Percentiles rank a stretch among this genome's conserved stretches.
Conservation (phyloP, 306 rosid genomes). For the Cicer pinnatifidum region DNA sequence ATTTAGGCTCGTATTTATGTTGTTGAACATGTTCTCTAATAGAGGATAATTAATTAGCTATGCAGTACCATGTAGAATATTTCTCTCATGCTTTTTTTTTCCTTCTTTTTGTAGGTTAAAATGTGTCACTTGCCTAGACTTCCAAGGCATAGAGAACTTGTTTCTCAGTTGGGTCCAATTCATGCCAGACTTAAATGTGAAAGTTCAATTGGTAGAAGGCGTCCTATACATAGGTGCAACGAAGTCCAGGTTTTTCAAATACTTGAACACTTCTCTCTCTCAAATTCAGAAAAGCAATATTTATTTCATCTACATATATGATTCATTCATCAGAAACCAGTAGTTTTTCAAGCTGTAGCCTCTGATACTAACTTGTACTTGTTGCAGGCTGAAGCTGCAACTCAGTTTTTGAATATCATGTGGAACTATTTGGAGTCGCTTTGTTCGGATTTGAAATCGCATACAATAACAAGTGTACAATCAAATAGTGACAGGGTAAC, state of each 20-base stretch:
- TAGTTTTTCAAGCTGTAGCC: conserved; percentile 33
- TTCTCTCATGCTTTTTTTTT: conserved; percentile 1
- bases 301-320: not conserved
- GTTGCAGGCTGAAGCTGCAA: conserved; percentile 75
- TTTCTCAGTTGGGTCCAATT: conserved; percentile 65
- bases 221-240: conserved; percentile 88
- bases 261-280: conserved; percentile 35
- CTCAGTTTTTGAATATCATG: conserved; percentile 65
- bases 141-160: conserved; percentile 74
- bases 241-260: conserved; percentile 75
- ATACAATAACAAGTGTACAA: conserved; percentile 88
- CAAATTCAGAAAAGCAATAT: not conserved
- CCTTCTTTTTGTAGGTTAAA: conserved; percentile 63
- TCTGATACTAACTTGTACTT: conserved; percentile 35
- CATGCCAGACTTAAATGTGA: conserved; percentile 66
- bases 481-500: conserved; percentile 84
- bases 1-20: not conserved
- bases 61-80: conserved; percentile 20
- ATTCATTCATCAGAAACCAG: conserved; percentile 37
- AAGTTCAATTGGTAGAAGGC: conserved; percentile 66
- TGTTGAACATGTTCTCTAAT: conserved; percentile 6
- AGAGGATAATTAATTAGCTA: not conserved
- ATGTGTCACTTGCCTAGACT: conserved; percentile 69
- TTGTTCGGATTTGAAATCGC: conserved; percentile 74
- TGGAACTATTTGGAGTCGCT: conserved; percentile 79